Conservation (phyloP, 305 asterid genomes). For the Solanum aculeatissimum region DNA sequence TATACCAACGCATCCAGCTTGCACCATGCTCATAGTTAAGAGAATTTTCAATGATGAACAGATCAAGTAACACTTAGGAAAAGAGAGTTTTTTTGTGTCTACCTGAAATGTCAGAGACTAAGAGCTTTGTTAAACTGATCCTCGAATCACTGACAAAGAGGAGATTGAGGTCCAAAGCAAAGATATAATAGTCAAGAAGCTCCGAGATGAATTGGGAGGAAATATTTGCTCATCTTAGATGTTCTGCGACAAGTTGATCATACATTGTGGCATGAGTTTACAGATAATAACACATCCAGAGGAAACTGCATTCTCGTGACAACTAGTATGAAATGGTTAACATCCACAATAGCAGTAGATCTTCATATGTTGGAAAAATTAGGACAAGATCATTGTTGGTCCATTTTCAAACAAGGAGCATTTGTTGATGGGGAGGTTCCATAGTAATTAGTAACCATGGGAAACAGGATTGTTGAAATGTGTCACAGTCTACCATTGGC, state of each 20-base stretch:
- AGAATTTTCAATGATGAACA: neutral
- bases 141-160: neutral
- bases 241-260: neutral
- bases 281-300: neutral
- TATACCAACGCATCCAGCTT: neutral
- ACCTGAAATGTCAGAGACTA: neutral
- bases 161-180: neutral
- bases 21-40: neutral
- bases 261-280: neutral
- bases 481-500: slow-evolving; percentile 1
- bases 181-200: neutral
- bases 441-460: neutral
- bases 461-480: neutral
- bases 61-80: neutral
- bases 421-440: neutral
- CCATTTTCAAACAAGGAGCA: neutral
- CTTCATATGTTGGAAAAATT: neutral
- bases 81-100: neutral
- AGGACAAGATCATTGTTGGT: neutral
- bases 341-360: neutral
- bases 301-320: slow-evolving; percentile 1
- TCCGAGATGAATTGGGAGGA: neutral
- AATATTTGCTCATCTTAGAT: neutral
- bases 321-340: neutral
- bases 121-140: neutral